These are phyloP conservation scores for Colletotrichum endophyticum DNA, from an alignment of 2,329 filamentous ascomycete genomes.

Conservation along the genomic window DNA sequence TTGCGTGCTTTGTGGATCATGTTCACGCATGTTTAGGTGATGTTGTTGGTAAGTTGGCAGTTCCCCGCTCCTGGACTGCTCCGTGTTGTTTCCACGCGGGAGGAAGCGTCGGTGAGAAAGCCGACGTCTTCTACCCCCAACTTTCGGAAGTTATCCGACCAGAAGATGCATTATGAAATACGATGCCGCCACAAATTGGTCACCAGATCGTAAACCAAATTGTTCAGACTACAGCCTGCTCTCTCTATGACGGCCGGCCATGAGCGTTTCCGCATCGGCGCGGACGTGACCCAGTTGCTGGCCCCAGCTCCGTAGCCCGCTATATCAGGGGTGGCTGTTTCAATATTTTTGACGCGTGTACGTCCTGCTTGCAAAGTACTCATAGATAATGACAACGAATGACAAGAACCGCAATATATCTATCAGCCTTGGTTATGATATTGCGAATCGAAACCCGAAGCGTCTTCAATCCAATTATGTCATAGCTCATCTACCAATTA, in stretches of 20 bases:
- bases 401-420: background rate
- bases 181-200: background rate
- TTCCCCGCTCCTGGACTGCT: background rate
- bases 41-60: background rate
- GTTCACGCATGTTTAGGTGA: background rate
- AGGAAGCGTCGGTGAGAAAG: background rate
- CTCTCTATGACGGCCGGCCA: background rate
- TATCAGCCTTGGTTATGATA: background rate
- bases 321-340: background rate
- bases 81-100: background rate
- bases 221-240: background rate
- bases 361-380: background rate
- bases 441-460: background rate
- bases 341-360: background rate
- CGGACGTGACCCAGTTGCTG: background rate
- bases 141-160: background rate
- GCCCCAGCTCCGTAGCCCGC: background rate
- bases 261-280: background rate
- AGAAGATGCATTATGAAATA: background rate
- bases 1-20: background rate
- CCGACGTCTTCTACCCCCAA: background rate
- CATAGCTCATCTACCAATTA: background rate
- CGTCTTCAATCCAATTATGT: background rate
- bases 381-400: fast-evolving
- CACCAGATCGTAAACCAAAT: background rate